Base-by-base conservation (phyloP, 768 basidiomycete species). In the Daedaleopsis sinensis region DNA sequence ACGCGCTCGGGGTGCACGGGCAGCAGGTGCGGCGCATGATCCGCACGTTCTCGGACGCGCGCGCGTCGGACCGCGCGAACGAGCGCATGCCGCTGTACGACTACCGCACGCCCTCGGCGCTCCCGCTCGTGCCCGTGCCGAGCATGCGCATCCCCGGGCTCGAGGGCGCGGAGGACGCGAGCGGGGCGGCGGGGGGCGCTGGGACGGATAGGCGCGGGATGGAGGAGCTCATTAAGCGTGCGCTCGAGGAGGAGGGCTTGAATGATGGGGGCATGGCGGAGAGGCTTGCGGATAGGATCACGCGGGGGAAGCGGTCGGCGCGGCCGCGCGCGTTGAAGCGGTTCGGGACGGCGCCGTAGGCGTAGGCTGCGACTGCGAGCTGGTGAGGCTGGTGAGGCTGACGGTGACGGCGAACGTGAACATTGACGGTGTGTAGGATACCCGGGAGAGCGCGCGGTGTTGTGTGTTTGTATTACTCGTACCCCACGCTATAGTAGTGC, bases 1-100 rank as follows among this genome's bases (percentile, higher is more conserved):
- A 88, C 70, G 83, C 80, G 59, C 84, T 93, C 32, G 80, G 80
- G 36, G 88, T 88, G 37, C 85, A 87, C 51, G 84, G 84, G 36
- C 74, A 81, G 56, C 82, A 83, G 63, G 79, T 89, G 66, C 79
- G 81, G 62, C 78, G 80, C 61, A 80, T 80, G 61, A 90, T 93
- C 71, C 84, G 81, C 58, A 86, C 75, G 59, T 93, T 93, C 75
- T 88, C 83, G 68, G 89, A 92, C 62, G 91, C 91, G 86, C 91
- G 91, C 54, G 85, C 85, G 21, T 84, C 85, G 38, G 91, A 93
- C 74, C 68, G 88, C 24, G 78, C 80, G 51, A 93, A 93, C 75
- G 91, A 93, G 71, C 87, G 89, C 58, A 73, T 93, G 19, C 91
- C 91, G 2, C 74, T 78, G 58, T 84, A 84, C 74, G 73, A 81